Evolutionary conservation across 108 stramenopile species (phyloP), one percentile per base, ranked within the genome.

Genomic region (Nitzschia putrida): DNA sequence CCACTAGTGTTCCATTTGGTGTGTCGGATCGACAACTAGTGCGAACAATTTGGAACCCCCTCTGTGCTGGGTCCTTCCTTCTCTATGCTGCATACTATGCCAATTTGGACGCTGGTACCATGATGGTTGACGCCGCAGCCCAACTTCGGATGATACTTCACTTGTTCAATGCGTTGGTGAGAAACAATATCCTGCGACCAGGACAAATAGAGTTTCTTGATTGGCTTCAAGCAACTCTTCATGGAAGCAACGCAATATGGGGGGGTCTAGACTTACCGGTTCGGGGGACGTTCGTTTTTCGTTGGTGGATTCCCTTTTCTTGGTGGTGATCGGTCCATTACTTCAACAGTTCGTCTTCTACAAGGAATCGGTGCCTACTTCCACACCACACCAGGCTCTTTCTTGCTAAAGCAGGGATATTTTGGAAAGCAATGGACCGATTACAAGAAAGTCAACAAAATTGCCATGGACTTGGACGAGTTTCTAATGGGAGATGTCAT

Each of bases 21-120:
- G n/a, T n/a, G n/a, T n/a, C n/a, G n/a, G n/a, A n/a, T n/a, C n/a
- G n/a, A n/a, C n/a, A n/a, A n/a, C n/a, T n/a, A n/a, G n/a, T n/a
- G n/a, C n/a, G n/a, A n/a, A n/a, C 73, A 14, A 21, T 54, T 10
- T 85, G 80, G 80, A 85, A 85, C 68, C 80, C 83, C 3, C 71
- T 85, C 5, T 85, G 73, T 53, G 73, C 74, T 37, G 78, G 83
- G 22, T 72, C 70, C 21, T 75, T 57, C 10, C 22, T 81, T 26
- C 76, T 66, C 0, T 68, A 60, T 23, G 21, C 79, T 0, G 11
- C 47, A 60, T 74, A 64, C 45, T 72, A 79, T 76, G 73, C 69
- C 14, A 81, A 78, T 49, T 26, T 85, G 23, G 78, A 85, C 66
- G 52, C 8, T 23, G 84, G 81, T 0, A 58, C 53, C 44, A 23